Percentiles rank a stretch among this genome's conserved stretches.
phyloP scores from a whole-genome alignment of 1,284 basidiomycete genomes.

The Pyrrhoderma lamaoense region DNA sequence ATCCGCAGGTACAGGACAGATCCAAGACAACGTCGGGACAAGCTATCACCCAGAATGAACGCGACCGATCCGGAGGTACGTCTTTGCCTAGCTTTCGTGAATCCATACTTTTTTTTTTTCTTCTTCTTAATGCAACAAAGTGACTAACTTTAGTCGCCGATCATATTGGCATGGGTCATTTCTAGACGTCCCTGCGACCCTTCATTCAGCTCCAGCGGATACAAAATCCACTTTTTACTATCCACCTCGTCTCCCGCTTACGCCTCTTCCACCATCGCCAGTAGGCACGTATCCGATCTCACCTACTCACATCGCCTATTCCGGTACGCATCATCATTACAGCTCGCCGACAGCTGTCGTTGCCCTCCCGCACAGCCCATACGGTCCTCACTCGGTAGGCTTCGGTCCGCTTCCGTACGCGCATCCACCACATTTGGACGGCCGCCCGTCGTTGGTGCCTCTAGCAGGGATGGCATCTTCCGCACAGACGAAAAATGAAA shows the following conservation, averaged over 20 bases:
- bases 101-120: no score
- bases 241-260: neutral
- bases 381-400: conserved; percentile 3
- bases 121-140: no score
- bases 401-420: conserved; percentile 9
- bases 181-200: no score
- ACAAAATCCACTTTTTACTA: no score
- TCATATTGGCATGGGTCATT: no score
- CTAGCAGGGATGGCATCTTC: neutral
- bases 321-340: neutral
- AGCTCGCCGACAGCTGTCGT: conserved; percentile 2
- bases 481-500: neutral
- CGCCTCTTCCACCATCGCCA: neutral
- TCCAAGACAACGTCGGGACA: no score
- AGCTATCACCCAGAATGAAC: no score
- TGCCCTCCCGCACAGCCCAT: conserved; percentile 12
- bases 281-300: neutral
- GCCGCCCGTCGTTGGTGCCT: conserved; percentile 3
- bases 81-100: no score
- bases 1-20: neutral
- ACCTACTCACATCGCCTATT: neutral
- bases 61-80: conserved; percentile 2
- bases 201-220: no score
- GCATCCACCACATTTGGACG: conserved; percentile 6
- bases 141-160: no score